Base-by-base conservation (phyloP, 2,329 filamentous ascomycete genomes). In the Colletotrichum navitas region DNA sequence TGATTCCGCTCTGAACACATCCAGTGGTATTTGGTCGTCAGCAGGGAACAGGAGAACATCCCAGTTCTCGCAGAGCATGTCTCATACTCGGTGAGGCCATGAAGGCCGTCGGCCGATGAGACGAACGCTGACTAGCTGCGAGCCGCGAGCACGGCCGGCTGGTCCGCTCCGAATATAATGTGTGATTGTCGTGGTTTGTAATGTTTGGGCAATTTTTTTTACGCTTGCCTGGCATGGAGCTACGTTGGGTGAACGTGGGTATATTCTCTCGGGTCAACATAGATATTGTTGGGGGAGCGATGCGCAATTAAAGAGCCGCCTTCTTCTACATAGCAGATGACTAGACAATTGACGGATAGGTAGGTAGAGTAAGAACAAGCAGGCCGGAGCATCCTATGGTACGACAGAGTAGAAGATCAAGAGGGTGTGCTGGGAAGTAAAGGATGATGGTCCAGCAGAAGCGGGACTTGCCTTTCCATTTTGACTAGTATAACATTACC, bases 41-140 rank as follows among this genome's bases (percentile, higher is more conserved):
- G 80, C 81, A 0, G 93, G 91, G 79, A 97, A 97, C 73, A 97
- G 85, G 54, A 97, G 88, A 66, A 96, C 88, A 77, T 97, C 94
- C 94, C 94, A 97, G 77, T 94, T 90, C 76, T 94, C 89, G 85
- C 92, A 97, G 71, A 94, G 91, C 94, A 97, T 97, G 73, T 76
- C 86, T 24, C 80, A 65, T 62, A 54, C 69, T 66, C 70, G 75
- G 68, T 6, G 12, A 14, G 54, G 5, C 77, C 34, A 64, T 2
- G 4, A 43, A 7, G 54, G 11, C 21, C 4, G 43, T 14, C n/a
- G n/a, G 6, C n/a, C n/a, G n/a, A n/a, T 12, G 41, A 51, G 26
- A 49, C 36, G 3, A 16, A 4, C 5, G 34, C 55, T 58, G 26
- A 12, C 18, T n/a, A 8, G 16, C n/a, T 2, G 24, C n/a, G 12